Evolutionary conservation across 495 filamentous ascomycete species (phyloP), one percentile per base, ranked within the genome.

Genomic region (Aspergillus panamensis): DNA sequence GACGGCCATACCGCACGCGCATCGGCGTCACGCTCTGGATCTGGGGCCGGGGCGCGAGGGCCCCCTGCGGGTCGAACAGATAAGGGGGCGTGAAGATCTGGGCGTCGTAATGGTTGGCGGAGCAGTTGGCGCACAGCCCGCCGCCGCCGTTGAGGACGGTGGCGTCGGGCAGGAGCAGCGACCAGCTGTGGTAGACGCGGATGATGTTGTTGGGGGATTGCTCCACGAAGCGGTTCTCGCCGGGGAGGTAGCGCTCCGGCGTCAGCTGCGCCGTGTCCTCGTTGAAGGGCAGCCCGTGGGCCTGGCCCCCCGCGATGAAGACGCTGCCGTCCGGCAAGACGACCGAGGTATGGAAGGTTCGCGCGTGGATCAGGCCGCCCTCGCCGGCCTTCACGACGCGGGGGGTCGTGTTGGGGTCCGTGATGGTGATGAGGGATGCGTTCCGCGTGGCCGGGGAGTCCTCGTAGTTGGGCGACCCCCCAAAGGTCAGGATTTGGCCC

Each of bases 41-140:
- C 20, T 61, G 60, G 1, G 82, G 82, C 8, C 81, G 75, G 1
- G 65, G 40, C 3, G 77, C 73, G 12, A 53, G 65, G 16, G 64
- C 57, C 6, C 80, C 81, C 52, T 75, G 67, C 13, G 66, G 13
- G 9, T 64, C 72, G 53, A 81, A 74, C 2, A 85, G 75, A 61
- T 86, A 86, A 1, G 77, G 71, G 1, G 84, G 84, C 43, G 67
- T 73, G 69, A 77, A 87, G 58, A 86, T 73, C 62, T 86, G 79
- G 5, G 66, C 77, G 61, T 86, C 82, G 51, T 76, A 80, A 63
- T 86, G 84, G 60, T 86, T 85, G 30, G 71, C 71, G 2, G 69
- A 63, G 66, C 80, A 83, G 57, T 69, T 68, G 17, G 67, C 78
- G 51, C 83, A 83, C 6, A 86, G 77, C 4, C 82, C 83, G 19